Percentiles rank a stretch among this genome's conserved stretches.
These are phyloP conservation scores for Neckera pumila DNA, from an alignment of 225 moss, liverwort and hornwort genomes.

Conservation along the genomic window DNA sequence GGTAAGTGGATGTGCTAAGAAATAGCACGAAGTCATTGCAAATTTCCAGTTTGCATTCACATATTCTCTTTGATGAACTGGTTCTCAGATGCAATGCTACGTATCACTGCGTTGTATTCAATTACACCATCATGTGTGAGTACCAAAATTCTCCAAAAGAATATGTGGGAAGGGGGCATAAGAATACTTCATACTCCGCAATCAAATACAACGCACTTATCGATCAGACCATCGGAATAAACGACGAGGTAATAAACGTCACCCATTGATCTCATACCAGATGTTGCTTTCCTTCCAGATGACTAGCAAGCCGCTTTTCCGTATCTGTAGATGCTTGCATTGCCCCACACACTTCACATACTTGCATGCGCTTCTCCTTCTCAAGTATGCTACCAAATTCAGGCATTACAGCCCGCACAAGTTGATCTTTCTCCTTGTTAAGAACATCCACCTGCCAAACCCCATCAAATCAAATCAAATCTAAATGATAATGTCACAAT, in stretches of 20 bases:
- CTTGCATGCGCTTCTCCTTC: slow-evolving; percentile 98
- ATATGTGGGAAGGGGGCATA: not conserved
- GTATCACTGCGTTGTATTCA: not conserved
- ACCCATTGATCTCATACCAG: slow-evolving; percentile 29
- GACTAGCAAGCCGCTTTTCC: slow-evolving; percentile 91
- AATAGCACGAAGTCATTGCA: not conserved
- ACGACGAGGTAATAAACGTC: not conserved
- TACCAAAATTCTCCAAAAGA: not conserved
- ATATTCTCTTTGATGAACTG: not conserved
- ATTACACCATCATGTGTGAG: not conserved
- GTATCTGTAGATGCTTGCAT: slow-evolving; percentile 99
- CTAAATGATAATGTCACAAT: not conserved
- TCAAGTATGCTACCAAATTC: slow-evolving; percentile 93
- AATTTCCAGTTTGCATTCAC: not conserved
- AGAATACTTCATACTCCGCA: not conserved
- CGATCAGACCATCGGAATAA: not conserved
- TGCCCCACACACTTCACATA: slow-evolving; percentile 96
- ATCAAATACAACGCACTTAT: not conserved
- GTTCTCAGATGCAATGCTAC: not conserved
- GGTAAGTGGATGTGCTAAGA: no score
- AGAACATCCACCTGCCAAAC: slow-evolving; percentile 60
- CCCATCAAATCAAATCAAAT: not conserved
- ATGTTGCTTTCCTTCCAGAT: slow-evolving; percentile 95
- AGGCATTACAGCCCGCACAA: slow-evolving; percentile 87
- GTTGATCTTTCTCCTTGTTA: slow-evolving; percentile 82